Conservation (phyloP, 164 flowering plant genomes). For the Pachysandra terminalis region DNA sequence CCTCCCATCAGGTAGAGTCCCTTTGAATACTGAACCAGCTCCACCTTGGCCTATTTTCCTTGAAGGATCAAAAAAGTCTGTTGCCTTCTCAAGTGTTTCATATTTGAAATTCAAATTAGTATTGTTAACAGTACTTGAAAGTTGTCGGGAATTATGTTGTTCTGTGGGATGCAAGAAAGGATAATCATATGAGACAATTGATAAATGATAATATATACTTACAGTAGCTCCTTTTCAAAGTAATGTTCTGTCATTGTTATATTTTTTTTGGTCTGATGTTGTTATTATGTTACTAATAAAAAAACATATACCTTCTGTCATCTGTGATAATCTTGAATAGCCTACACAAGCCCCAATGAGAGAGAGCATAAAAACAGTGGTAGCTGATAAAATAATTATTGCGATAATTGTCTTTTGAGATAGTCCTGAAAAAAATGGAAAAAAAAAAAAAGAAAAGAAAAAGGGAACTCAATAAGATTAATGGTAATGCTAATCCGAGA, state of each 20-base stretch:
- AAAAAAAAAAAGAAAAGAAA: background rate
- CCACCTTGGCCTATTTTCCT: conserved; percentile 83
- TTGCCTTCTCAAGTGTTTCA: conserved; percentile 78
- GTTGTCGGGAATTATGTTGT: conserved; percentile 28
- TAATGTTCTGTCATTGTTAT: background rate
- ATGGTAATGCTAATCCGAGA: background rate
- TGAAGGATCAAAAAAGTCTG: conserved; percentile 52
- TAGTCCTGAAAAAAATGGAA: background rate
- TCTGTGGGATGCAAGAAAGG: conserved; percentile 25
- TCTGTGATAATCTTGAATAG: conserved; percentile 31
- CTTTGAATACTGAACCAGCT: conserved; percentile 65
- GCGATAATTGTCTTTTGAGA: background rate
- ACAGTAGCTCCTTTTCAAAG: background rate
- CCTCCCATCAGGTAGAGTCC: conserved; percentile 47
- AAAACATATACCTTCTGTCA: conserved; percentile 36
- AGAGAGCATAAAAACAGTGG: conserved; percentile 22
- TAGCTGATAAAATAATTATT: background rate
- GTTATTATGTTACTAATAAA: too few relatives aligned
- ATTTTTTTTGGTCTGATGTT: too few relatives aligned
- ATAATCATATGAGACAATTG: background rate
- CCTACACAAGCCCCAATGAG: conserved; percentile 36
- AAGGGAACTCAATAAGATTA: background rate
- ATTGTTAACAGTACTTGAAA: conserved; percentile 37
- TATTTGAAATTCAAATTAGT: conserved; percentile 62
- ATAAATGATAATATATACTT: background rate